Base-by-base conservation (phyloP, 2,329 filamentous ascomycete genomes). In the Aspergillus piperis region DNA sequence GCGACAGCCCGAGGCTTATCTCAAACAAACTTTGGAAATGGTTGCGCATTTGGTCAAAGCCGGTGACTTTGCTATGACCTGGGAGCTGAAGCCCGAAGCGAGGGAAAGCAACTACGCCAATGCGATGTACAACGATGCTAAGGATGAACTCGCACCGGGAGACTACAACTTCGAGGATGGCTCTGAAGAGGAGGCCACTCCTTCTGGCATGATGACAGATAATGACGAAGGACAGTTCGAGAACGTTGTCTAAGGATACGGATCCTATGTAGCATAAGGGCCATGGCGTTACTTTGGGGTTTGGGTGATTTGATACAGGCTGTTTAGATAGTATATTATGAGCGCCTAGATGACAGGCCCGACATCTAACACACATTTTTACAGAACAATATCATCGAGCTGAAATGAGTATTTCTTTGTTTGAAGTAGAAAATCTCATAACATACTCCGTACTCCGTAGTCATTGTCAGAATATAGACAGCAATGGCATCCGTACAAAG, bases 1-100 rank as follows among this genome's bases (percentile, higher is more conserved):
- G 41, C 86, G 88, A 61, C 95, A 99, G 78, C 95, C 95, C 1
- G 95, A 98, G 74, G 88, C 90, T n/a, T 98, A 93, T 75, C 85
- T 99, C 63, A 92, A 94, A 57, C 87, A 95, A 73, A 89, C 88
- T 0, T 79, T 99, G 66, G 90, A 93, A 64, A 88, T 92, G 71
- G 86, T 98, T 61, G 94, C 92, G 0, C 86, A 90, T 19, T 79
- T 96, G 62, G 88, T 96, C 73, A 91, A 92, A 75, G 89, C 87
- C 50, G 94, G 94, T 25, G 84, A 87, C 3, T 96, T 96, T 73
- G 89, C 91, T 54, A 94, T 92, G 74, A 88, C 89, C 66, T 98
- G 92, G 88, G 89, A 89, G 67, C 79, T 97, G 59, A 91, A 89
- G 73, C 82, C 85, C 2, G 89, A 92, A 72, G 89, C 90, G 62